Evolutionary conservation across 495 filamentous ascomycete genomes (phyloP).

Genomic region (Podospora fimiseda): DNA sequence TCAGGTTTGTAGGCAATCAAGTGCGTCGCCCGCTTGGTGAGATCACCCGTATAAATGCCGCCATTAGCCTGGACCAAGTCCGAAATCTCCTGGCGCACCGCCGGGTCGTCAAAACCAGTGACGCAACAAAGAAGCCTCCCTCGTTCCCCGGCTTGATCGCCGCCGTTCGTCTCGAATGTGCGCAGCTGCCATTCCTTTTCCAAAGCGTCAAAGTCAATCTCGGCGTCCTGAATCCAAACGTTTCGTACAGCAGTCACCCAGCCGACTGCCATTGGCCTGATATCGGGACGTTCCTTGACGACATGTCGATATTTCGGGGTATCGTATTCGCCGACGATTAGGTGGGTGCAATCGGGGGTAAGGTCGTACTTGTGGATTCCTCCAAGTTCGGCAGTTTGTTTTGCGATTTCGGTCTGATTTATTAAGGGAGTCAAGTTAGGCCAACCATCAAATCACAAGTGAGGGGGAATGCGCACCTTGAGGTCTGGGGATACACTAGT

Average conservation of each 20-base stretch:
- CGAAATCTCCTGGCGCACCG: conserved; percentile 60
- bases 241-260: conserved; percentile 82
- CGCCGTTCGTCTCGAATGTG: conserved; percentile 36
- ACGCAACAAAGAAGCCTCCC: conserved; percentile 67
- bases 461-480: conserved; percentile 52
- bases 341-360: conserved; percentile 92
- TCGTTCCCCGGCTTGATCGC: conserved; percentile 21
- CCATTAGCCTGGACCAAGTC: conserved; percentile 57
- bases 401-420: conserved; percentile 59
- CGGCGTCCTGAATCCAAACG: conserved; percentile 74
- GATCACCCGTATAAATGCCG: conserved; percentile 74
- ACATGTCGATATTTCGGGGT: conserved; percentile 95
- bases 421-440: not conserved
- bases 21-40: conserved; percentile 81
- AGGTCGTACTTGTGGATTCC: conserved; percentile 80
- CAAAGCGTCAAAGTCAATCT: conserved; percentile 66
- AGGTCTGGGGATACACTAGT: conserved; percentile 77
- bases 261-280: conserved; percentile 66
- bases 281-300: conserved; percentile 78
- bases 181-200: conserved; percentile 37
- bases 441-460: not conserved
- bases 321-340: conserved; percentile 79
- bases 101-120: conserved; percentile 82
- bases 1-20: conserved; percentile 71
- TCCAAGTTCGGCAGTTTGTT: conserved; percentile 73